Evolutionary conservation across 345 rosid species (phyloP), one percentile per base, ranked within the genome.

Genomic region (Gossypium stocksii): DNA sequence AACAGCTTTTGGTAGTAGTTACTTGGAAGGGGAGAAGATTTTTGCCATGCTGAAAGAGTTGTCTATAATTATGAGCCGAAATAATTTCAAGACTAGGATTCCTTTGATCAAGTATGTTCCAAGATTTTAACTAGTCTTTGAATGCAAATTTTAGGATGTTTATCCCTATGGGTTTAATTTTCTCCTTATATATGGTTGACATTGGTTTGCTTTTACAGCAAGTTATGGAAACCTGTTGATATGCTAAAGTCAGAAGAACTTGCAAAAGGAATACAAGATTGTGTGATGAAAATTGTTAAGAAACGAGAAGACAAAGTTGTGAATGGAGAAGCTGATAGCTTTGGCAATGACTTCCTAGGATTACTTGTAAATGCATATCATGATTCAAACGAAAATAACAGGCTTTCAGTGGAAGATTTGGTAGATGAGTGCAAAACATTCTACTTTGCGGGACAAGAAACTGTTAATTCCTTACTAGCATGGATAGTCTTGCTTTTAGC

Each of bases 11-110:
- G 62, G 34, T 11, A 58, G 17, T 7, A 58, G 34, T 23, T 58
- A 58, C 29, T 58, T 12, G 62, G 62, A 58, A 58, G 62, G 62
- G 62, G 34, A 58, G 16, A 58, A 58, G 62, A 58, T 58, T 58
- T 58, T 58, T 12, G 62, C 15, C 34, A 58, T 58, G 29, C 11
- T 58, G 62, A 10, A 58, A 4, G 12, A 12, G 63, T 58, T 58
- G 63, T 11, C 63, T 11, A 23, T 58, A 58, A 9, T 58, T 23
- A 11, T 23, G 7, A 11, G 16, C 14, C 62, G 29, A 23, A 22
- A 58, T 58, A 5, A 10, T 58, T 58, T 22, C 34, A 58, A 58
- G 62, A 58, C 62, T 23, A 10, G 8, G 1, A 58, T 58, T 23
- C 63, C 34, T 58, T 23, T 58, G 17, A 23, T 58, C 38, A 22